Percentiles rank a stretch among this genome's conserved stretches.
These are phyloP conservation scores for Aspergillus phoenicis DNA, from an alignment of 2,329 filamentous ascomycete species.

Conservation along the genomic window DNA sequence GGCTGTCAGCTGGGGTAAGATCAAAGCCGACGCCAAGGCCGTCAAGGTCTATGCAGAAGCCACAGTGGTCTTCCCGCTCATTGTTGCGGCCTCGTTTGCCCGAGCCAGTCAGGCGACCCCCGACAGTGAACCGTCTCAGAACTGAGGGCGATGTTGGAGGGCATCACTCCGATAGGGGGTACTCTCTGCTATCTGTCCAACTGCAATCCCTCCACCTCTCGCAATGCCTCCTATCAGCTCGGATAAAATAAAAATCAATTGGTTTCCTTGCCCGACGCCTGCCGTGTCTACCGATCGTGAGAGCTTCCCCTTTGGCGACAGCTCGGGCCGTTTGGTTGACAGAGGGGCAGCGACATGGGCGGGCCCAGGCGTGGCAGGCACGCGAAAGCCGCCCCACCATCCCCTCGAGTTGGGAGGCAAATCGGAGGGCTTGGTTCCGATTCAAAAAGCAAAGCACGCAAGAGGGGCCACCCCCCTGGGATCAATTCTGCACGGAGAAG, in stretches of 20 bases:
- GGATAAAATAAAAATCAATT: too few species aligned
- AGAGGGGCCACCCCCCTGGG: not conserved
- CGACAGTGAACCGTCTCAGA: conserved; percentile 10
- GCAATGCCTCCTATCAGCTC: too few species aligned
- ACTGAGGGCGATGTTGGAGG: conserved; percentile 8
- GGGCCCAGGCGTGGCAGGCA: conserved; percentile 3
- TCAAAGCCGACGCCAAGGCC: conserved; percentile 81
- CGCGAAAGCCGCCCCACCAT: not conserved
- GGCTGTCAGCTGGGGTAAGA: conserved; percentile 98
- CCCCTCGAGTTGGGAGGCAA: conserved; percentile 13
- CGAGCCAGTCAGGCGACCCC: conserved; percentile 31
- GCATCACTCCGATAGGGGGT: not conserved
- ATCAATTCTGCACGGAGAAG: conserved; percentile 5
- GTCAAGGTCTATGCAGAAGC: conserved; percentile 84
- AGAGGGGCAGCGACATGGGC: not conserved
- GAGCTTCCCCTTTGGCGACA: not conserved
- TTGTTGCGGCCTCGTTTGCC: conserved; percentile 69
- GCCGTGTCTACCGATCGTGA: not conserved
- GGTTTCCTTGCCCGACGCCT: too few species aligned
- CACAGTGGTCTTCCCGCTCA: conserved; percentile 67
- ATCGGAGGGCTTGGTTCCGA: conserved; percentile 10
- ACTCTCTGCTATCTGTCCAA: not conserved
- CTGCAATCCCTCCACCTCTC: not conserved
- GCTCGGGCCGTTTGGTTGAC: not conserved
- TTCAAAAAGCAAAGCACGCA: not conserved